Percentiles rank a stretch among this genome's conserved stretches.
Conservation (phyloP, 2,329 filamentous ascomycete genomes). For the Ceratocystis cubensis region DNA sequence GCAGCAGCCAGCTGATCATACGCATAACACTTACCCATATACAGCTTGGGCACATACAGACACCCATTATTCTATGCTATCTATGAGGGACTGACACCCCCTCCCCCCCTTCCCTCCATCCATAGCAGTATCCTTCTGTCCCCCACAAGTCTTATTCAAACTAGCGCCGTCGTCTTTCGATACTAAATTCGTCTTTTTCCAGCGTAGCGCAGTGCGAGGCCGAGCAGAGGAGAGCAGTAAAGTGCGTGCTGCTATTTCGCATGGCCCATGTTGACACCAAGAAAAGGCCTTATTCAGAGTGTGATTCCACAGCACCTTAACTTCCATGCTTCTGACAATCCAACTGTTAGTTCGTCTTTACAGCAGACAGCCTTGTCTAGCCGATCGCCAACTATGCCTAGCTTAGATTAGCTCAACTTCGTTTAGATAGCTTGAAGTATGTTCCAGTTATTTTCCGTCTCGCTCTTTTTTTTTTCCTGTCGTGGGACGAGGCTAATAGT, state of each 20-base stretch:
- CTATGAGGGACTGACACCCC: too few species aligned
- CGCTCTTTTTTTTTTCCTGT: not conserved
- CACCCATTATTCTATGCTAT: not conserved
- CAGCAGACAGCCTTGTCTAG: not conserved
- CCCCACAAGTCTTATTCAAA: too few species aligned
- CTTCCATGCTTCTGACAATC: not conserved
- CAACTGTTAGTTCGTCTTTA: not conserved
- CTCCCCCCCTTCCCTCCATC: too few species aligned
- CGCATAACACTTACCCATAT: not conserved
- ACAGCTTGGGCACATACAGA: not conserved
- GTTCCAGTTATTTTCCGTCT: not conserved
- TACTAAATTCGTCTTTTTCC: too few species aligned
- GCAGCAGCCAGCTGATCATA: not conserved
- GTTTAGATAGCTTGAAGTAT: not conserved
- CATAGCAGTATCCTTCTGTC: too few species aligned
- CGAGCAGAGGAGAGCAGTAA: too few species aligned
- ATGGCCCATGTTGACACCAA: not conserved
- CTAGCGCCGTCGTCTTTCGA: too few species aligned
- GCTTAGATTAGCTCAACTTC: not conserved
- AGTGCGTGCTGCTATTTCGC: not conserved
- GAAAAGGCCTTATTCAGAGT: not conserved
- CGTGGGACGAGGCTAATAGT: not conserved
- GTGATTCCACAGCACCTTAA: not conserved
- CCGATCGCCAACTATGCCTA: not conserved
- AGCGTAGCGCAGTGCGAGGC: too few species aligned